Evolutionary conservation across 2,329 filamentous ascomycete genomes (phyloP), one percentile per base, ranked within the genome.

Genomic region (Anisogramma anomala): DNA sequence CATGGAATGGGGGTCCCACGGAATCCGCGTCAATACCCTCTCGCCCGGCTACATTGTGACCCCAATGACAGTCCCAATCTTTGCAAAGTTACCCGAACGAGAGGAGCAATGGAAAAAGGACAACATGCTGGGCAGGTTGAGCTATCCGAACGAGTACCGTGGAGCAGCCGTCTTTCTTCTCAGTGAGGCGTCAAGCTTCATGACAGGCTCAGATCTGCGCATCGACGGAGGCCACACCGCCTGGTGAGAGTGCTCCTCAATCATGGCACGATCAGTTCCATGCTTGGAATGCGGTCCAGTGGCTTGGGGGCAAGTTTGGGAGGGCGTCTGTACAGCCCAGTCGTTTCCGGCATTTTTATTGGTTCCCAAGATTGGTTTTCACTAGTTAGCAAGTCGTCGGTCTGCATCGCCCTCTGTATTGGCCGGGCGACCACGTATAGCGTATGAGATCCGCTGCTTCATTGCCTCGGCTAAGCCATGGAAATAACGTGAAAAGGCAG

Each of bases 21-120:
- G 75, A 27, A 88, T 91, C 53, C 74, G 84, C 2, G 80, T 89
- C 47, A 89, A 91, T 63, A 86, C 81, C 11, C 74, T 91, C 48
- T 85, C 79, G 15, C 83, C 84, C 0, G 84, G 84, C 7, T 86
- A 87, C 57, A 85, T 87, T 54, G 72, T 82, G 17, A 87, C 83
- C 2, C 76, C 81, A 17, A 94, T 94, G 87, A 84, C 89, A 1
- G 75, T 84, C 56, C 72, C 75, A 43, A 72, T 94, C 23, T 91
- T 94, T 54, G 70, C 78, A 49, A 70, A 82, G 48, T 83, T 75
- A 50, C 86, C 86, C 0, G 82, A 87, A 53, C 68, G 74, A 39
- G 64, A 65, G 47, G 60, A 59, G 19, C 72, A 79, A 46, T 94
- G 87, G 87, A 76, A 83, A 13, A 80, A 72, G 52, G 79, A 89